phyloP scores from a whole-genome alignment of 164 flowering plant genomes.

The Chimonanthus praecox region DNA sequence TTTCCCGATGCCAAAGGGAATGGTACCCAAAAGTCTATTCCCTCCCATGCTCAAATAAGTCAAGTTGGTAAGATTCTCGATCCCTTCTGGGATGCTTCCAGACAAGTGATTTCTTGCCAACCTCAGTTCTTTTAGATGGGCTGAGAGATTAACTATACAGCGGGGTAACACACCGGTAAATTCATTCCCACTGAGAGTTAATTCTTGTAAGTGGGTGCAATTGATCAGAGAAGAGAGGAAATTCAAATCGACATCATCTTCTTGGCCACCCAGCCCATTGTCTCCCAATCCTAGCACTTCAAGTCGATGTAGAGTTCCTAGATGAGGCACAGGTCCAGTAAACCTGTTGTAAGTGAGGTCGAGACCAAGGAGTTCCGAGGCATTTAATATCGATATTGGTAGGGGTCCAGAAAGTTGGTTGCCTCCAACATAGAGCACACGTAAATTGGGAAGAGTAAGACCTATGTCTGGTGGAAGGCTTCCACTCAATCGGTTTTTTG shows the following conservation, averaged over 20 bases:
- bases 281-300: slow-evolving; percentile 6
- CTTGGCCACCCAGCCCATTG: slow-evolving; percentile 17
- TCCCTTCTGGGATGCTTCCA: slow-evolving; percentile 30
- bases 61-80: slow-evolving; percentile 25
- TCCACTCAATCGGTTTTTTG: neutral
- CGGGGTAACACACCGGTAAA: slow-evolving; percentile 14
- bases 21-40: neutral
- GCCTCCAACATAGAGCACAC: slow-evolving; percentile 1
- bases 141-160: slow-evolving; percentile 26
- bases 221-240: slow-evolving; percentile 28
- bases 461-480: neutral
- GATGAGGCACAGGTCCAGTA: slow-evolving; percentile 16
- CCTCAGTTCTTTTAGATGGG: slow-evolving; percentile 1
- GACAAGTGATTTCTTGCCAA: slow-evolving; percentile 20
- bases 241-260: slow-evolving; percentile 18
- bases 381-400: slow-evolving; percentile 29
- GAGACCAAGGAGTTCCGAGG: slow-evolving; percentile 13
- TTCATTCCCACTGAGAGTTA: slow-evolving; percentile 17
- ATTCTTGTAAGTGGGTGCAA: slow-evolving; percentile 15
- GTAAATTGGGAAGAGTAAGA: slow-evolving; percentile 1
- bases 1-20: neutral
- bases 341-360: slow-evolving; percentile 19
- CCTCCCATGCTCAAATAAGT: slow-evolving; percentile 8
- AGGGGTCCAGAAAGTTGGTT: slow-evolving; percentile 22
- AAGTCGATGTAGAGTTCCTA: slow-evolving; percentile 15